Base-by-base conservation (phyloP, 345 rosid species). In the Barbarea vulgaris region DNA sequence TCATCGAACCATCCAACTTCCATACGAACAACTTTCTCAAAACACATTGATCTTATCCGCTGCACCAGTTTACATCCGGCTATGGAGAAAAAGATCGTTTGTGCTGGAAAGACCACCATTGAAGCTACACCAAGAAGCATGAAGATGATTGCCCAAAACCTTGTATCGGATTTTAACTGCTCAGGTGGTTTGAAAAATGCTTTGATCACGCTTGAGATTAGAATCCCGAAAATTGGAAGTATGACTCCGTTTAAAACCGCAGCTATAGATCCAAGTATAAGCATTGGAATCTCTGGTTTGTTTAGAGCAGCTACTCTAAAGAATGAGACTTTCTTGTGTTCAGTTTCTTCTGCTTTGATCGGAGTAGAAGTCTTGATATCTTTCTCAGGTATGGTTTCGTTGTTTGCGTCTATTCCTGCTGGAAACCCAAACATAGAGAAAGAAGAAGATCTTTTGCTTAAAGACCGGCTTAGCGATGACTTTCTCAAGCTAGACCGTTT, bases 1-100 rank as follows among this genome's bases (percentile, higher is more conserved):
- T 84, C 90, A 75, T 93, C 96, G 10, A 91, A 91, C 94, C 96
- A 93, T 21, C 91, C 82, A 59, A 91, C 83, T 78, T 94, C 97
- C 97, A 91, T 94, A 55, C 41, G 75, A 73, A 94, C 86, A 42
- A 89, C 94, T 81, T 86, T 93, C 88, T 89, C 87, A 70, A 91
- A 93, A 74, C 97, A 91, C 72, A 87, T 80, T 1, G 90, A 61
- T 71, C 96, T 77, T 57, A 93, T 82, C 69, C 91, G 75, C 69
- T 83, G 85, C 74, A 91, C 84, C 34, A 93, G 42, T 54, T 79
- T 93, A 56, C 83, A 77, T 7, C 97, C 94, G 3, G 97, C 96
- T n/a, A 88, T 70, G 0, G 93, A 78, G 79, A 91, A 93, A 60
- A 91, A 84, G 34, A 84, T 86, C 3, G 88, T 77, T 7, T 74